Conservation (phyloP, 2,329 filamentous ascomycete species). For the Raffaelea ambrosiae region DNA sequence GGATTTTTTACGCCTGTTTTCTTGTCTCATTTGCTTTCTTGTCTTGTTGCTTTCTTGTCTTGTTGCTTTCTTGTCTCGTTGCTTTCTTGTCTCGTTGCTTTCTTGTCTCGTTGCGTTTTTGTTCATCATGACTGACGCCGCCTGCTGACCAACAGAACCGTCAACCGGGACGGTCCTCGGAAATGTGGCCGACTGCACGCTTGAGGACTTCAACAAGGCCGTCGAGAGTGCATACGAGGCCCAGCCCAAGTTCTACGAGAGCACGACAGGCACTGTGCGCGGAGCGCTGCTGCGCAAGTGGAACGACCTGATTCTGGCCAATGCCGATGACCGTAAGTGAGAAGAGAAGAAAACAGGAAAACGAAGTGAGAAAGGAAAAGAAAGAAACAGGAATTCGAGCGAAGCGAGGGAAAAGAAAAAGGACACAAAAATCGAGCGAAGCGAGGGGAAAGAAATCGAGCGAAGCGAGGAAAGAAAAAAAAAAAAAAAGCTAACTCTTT, state of each 20-base stretch:
- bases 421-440: too few species aligned
- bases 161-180: constrained; percentile 37
- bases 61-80: too few species aligned
- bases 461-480: too few species aligned
- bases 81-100: background rate
- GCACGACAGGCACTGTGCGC: constrained; percentile 31
- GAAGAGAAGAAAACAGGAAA: background rate
- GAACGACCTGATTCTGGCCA: constrained; percentile 59
- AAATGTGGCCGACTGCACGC: constrained; percentile 42
- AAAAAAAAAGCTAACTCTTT: background rate
- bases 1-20: background rate
- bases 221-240: constrained; percentile 39
- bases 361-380: background rate
- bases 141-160: constrained; percentile 25
- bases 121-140: too few species aligned
- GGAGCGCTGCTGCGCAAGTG: constrained; percentile 50
- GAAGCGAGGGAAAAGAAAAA: too few species aligned
- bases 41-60: too few species aligned
- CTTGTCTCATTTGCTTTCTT: background rate
- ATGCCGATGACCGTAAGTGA: constrained; percentile 44
- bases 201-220: constrained; percentile 36
- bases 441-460: too few species aligned
- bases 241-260: constrained; percentile 38
- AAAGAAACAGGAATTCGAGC: too few species aligned
- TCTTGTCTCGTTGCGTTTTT: too few species aligned